A percentile compares a stretch with the other conserved stretches of the same genome.
Conservation (phyloP, 805 yeast species). For the Pichia eremophila region DNA sequence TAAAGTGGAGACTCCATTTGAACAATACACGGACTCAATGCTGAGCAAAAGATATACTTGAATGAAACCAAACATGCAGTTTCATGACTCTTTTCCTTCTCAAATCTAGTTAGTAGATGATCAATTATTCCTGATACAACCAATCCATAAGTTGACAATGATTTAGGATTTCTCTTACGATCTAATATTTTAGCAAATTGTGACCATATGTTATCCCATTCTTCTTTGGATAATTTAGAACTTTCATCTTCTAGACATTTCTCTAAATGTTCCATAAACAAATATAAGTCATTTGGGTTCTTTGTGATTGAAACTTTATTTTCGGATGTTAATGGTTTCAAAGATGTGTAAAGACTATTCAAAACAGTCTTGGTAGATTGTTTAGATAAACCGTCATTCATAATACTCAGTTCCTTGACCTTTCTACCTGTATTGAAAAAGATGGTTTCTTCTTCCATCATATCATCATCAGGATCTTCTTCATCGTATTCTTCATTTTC, state of each 20-base stretch:
- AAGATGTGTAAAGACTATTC: no score
- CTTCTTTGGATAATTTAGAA: constrained; percentile 18
- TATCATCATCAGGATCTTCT: constrained; percentile 11
- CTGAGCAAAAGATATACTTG: constrained; percentile 29
- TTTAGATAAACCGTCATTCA: constrained; percentile 12
- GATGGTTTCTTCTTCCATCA: neutral
- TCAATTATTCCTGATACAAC: constrained; percentile 57
- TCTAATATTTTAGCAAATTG: constrained; percentile 20
- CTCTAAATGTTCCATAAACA: constrained; percentile 7
- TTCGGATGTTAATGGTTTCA: no score
- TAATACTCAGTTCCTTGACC: neutral
- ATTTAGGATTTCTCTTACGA: neutral
- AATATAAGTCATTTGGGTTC: no score
- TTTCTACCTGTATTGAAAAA: neutral
- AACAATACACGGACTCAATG: constrained; percentile 23
- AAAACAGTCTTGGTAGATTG: constrained; percentile 2
- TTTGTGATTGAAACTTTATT: no score
- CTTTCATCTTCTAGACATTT: constrained; percentile 16
- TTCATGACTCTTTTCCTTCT: constrained; percentile 18
- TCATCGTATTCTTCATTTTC: constrained; percentile 11
- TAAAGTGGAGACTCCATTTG: constrained; percentile 29
- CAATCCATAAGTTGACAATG: constrained; percentile 66
- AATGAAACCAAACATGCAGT: constrained; percentile 36
- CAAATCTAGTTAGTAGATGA: constrained; percentile 30
- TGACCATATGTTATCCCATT: constrained; percentile 30